Evolutionary conservation across 1,284 basidiomycete genomes (phyloP).

Genomic region (Malassezia vespertilionis): DNA sequence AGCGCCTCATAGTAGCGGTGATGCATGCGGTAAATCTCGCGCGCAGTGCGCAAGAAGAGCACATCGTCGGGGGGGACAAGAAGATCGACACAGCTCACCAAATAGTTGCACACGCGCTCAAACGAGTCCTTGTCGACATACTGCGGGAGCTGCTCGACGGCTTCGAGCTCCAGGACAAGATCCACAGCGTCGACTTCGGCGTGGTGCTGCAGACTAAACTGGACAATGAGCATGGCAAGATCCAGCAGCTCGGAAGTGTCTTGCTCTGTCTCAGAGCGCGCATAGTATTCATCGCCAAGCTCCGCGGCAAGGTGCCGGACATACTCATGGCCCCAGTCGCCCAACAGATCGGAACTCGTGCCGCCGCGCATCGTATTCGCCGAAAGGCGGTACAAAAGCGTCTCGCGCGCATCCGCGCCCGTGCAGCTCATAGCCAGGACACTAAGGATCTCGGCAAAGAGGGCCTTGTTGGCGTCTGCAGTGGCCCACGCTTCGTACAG

Average conservation of each 20-base stretch:
- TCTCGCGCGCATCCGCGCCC: conserved; percentile 86
- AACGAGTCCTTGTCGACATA: conserved; percentile 63
- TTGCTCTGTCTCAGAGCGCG: conserved; percentile 39
- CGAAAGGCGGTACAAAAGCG: conserved; percentile 53
- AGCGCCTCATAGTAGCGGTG: conserved; percentile 85
- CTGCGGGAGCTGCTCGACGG: conserved; percentile 56
- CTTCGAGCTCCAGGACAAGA: conserved; percentile 84
- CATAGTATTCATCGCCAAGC: conserved; percentile 80
- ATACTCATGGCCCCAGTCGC: conserved; percentile 97
- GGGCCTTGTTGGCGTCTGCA: conserved; percentile 55
- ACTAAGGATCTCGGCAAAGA: conserved; percentile 96
- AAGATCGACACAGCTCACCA: conserved; percentile 88
- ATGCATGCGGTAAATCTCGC: conserved; percentile 78
- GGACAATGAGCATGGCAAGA: conserved; percentile 75
- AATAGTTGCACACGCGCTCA: conserved; percentile 88
- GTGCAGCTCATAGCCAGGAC: conserved; percentile 99
- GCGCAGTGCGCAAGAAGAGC: conserved; percentile 77
- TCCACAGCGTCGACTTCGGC: conserved; percentile 98
- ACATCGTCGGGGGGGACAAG: conserved; percentile 87
- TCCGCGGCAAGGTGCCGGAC: conserved; percentile 93
- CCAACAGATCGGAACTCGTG: conserved; percentile 57
- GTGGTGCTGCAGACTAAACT: conserved; percentile 84
- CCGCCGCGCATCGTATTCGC: conserved; percentile 25
- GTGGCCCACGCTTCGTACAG: conserved; percentile 35
- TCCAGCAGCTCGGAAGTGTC: conserved; percentile 48